These are phyloP conservation scores for Talaromyces verruculosus DNA, from an alignment of 2,329 filamentous ascomycete species.

Conservation along the genomic window DNA sequence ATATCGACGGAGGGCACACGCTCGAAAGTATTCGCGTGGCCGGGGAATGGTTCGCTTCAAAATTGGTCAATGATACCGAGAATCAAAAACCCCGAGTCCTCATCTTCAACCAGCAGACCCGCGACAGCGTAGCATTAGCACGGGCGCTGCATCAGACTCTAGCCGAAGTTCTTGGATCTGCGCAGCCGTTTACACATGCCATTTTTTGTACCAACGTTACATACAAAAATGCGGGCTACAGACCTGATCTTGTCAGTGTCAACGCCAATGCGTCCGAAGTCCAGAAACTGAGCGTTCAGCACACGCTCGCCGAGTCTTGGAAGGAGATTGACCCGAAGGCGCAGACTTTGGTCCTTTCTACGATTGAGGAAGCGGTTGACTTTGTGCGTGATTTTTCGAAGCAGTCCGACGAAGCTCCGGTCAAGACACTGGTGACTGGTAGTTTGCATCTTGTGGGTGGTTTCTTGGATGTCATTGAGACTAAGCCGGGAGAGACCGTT, in stretches of 20 bases:
- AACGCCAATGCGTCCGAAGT: conserved; percentile 62
- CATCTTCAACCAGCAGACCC: conserved; percentile 91
- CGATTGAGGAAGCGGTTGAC: conserved; percentile 68
- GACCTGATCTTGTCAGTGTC: conserved; percentile 62
- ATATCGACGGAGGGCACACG: conserved; percentile 86
- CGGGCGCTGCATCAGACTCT: conserved; percentile 61
- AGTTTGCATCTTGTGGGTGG: conserved; percentile 83
- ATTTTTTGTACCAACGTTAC: conserved; percentile 80
- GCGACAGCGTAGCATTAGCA: conserved; percentile 69
- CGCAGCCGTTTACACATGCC: conserved; percentile 65
- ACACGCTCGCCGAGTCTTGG: conserved; percentile 64
- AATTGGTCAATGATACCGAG: conserved; percentile 42
- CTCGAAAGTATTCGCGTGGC: conserved; percentile 76
- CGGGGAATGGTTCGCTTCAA: conserved; percentile 70
- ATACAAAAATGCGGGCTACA: conserved; percentile 60
- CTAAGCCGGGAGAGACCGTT: conserved; percentile 30
- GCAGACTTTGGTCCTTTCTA: conserved; percentile 59
- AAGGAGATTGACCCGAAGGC: conserved; percentile 53
- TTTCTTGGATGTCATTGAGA: conserved; percentile 69
- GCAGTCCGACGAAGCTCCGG: conserved; percentile 40
- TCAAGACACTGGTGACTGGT: conserved; percentile 73
- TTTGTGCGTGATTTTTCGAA: conserved; percentile 52
- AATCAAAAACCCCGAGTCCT: conserved; percentile 57
- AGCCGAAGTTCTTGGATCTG: conserved; percentile 38
- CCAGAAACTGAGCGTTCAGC: conserved; percentile 64